phyloP scores from a whole-genome alignment of 345 rosid genomes.

The Heritiera fomes region DNA sequence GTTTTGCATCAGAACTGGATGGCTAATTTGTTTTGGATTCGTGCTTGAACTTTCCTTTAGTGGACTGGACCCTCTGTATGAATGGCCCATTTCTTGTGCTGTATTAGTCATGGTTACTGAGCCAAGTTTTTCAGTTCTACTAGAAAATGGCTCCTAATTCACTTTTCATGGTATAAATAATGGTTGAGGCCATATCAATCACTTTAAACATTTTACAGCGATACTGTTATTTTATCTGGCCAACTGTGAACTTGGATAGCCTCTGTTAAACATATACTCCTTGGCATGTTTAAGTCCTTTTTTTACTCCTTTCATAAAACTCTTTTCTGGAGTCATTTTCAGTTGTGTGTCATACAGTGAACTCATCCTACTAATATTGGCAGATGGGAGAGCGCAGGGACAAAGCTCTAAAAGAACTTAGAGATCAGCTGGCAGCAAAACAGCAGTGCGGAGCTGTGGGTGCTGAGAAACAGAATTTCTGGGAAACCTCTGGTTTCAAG shows the following conservation, averaged over 20 bases:
- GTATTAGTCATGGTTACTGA: neutral
- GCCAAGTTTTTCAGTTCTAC: neutral
- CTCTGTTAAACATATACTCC: neutral
- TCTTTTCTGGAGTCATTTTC: neutral
- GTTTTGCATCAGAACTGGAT: neutral
- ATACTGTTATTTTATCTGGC: neutral
- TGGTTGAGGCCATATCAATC: neutral
- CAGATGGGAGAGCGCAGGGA: constrained; percentile 90
- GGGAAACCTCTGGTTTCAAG: constrained; percentile 88
- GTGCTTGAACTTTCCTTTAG: neutral
- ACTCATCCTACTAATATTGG: constrained; percentile 10
- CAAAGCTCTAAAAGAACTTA: constrained; percentile 68
- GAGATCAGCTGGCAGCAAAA: constrained; percentile 59
- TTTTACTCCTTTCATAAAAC: neutral
- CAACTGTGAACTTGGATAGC: neutral
- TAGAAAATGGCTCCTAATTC: neutral
- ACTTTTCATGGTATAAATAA: neutral
- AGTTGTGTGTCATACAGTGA: neutral
- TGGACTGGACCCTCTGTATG: neutral
- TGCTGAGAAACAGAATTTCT: constrained; percentile 58
- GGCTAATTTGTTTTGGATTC: neutral
- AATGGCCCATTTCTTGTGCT: constrained; percentile 7
- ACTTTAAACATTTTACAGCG: neutral
- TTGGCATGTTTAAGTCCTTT: neutral
- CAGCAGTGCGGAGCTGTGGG: constrained; percentile 34